Base-by-base conservation (phyloP, 495 filamentous ascomycete species). In the Aspergillus avenaceus region DNA sequence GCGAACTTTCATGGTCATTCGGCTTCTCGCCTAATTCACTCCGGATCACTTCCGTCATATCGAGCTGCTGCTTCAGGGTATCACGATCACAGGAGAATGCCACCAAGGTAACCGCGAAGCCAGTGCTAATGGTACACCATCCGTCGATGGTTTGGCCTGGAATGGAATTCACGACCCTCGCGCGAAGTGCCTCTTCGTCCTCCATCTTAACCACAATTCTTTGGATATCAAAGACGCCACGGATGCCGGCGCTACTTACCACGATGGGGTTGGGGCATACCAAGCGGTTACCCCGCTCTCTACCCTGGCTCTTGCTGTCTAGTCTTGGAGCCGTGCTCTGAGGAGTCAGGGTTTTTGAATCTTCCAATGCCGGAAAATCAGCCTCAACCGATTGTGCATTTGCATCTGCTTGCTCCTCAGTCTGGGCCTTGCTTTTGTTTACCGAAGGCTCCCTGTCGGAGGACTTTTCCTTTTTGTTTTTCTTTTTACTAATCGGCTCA, bases 101-200 rank as follows among this genome's bases (percentile, higher is more conserved):
- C 11, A 58, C 50, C n/a, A 58, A 22, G 2, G 38, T 54, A 40
- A 54, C 12, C 16, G 45, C 19, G 8, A 58, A 41, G 16, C 55
- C 55, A 16, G 55, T 58, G 47, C 55, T 58, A 24, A 58, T 48
- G 13, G 55, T 58, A 22, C 55, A 58, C 51, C 51, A 58, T 8
- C 55, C 55, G 25, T 58, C 55, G 21, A 58, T 54, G 32, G 36
- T 50, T 21, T 59, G 41, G 16, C 38, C 56, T 3, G 38, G 43
- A 41, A 52, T 36, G 4, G 56, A 52, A 14, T 37, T 45, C 25
- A 21, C 23, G 37, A 59, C 37, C 11, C 38, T 50, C 11, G 47
- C 29, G n/a, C 56, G 52, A 2, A 59, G 56, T 12, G 16, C 16
- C 4, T 59, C 8, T 7, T 47, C 44, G n/a, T 59, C 48, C 12